A percentile compares a stretch with the other conserved stretches of the same genome.
Evolutionary conservation across 257 asterid genomes (phyloP).

Genomic region (Catharanthus roseus): DNA sequence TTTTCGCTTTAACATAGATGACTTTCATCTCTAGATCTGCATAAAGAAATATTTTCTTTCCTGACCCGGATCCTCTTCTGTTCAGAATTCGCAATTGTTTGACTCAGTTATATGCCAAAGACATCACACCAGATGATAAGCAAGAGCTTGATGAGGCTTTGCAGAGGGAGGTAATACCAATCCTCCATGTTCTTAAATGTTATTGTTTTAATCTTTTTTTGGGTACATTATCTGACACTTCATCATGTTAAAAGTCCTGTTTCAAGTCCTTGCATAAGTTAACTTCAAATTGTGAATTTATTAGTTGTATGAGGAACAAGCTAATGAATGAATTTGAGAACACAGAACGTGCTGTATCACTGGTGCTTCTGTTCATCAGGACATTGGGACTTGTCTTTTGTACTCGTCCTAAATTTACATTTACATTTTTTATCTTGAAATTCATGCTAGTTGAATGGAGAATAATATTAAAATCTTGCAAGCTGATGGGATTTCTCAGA

Average conservation of each 20-base stretch:
- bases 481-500: neutral
- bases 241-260: neutral
- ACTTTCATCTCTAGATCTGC: neutral
- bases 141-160: slow-evolving; percentile 49
- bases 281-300: neutral
- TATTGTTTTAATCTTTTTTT: neutral
- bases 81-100: slow-evolving; percentile 42
- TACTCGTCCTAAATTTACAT: neutral
- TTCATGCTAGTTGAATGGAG: neutral
- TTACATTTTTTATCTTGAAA: neutral
- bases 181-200: neutral
- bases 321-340: neutral
- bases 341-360: neutral
- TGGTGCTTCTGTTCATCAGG: neutral
- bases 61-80: neutral
- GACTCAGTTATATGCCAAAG: slow-evolving; percentile 44
- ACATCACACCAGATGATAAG: slow-evolving; percentile 47
- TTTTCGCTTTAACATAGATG: too few species aligned
- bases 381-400: neutral
- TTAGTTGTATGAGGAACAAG: neutral
- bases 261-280: neutral
- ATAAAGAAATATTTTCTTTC: neutral
- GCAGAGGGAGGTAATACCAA: slow-evolving; percentile 40
- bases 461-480: neutral
- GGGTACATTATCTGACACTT: neutral